Evolutionary conservation across 2,329 filamentous ascomycete genomes (phyloP).

Genomic region (Calonectria pteridis): DNA sequence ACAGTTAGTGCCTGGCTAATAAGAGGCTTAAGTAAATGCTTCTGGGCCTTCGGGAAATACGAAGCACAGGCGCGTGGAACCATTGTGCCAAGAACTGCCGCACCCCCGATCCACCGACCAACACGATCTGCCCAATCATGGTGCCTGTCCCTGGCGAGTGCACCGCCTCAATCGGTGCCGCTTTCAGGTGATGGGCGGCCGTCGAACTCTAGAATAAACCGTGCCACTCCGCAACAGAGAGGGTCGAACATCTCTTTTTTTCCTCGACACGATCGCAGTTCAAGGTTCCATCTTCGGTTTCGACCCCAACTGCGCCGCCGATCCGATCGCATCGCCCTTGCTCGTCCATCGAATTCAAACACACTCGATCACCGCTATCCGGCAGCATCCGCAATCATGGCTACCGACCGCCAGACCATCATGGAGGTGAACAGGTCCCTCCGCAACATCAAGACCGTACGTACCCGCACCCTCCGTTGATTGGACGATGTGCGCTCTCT

Average conservation of each 20-base stretch:
- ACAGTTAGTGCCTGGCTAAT: background rate
- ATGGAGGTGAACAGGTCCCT: constrained; percentile 86
- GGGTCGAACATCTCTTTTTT: background rate
- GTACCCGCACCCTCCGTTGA: background rate
- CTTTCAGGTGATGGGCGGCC: constrained; percentile 21
- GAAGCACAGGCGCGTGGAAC: constrained; percentile 6
- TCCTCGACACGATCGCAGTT: constrained; percentile 10
- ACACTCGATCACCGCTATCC: background rate
- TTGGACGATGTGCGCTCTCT: background rate
- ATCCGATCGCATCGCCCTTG: background rate
- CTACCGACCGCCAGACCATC: constrained; percentile 67
- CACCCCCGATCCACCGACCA: background rate
- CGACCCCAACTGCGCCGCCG: background rate
- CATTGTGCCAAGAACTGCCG: background rate
- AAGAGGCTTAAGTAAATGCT: too few species aligned
- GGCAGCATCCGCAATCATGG: constrained; percentile 51
- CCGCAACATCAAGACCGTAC: constrained; percentile 86
- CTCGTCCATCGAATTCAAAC: background rate
- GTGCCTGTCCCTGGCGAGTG: background rate
- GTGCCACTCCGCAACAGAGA: constrained; percentile 2
- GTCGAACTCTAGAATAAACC: background rate
- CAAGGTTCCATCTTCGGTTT: constrained; percentile 3
- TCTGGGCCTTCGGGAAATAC: constrained; percentile 28
- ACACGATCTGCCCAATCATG: background rate
- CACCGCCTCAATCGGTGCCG: constrained; percentile 40